Conservation (phyloP, 2,329 filamentous ascomycete genomes). For the Fusarium decemcellulare region DNA sequence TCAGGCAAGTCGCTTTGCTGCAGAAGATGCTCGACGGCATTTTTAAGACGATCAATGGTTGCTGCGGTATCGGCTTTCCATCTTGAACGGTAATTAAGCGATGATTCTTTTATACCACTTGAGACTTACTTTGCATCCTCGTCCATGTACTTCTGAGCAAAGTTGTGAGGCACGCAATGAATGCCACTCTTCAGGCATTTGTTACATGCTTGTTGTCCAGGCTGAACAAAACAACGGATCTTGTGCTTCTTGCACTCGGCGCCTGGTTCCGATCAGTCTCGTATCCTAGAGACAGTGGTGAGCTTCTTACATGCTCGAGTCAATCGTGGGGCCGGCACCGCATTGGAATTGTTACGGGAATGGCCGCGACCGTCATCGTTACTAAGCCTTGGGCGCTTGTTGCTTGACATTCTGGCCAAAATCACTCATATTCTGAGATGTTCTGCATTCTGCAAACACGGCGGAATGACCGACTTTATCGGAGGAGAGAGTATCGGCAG, state of each 20-base stretch:
- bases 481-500: not conserved
- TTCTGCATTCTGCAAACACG: not conserved
- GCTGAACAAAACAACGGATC: slow-evolving; percentile 5
- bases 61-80: not conserved
- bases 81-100: not conserved
- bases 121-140: slow-evolving; percentile 1
- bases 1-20: not conserved
- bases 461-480: not conserved
- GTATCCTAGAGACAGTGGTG: not conserved
- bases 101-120: too few species aligned
- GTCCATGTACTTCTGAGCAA: slow-evolving; percentile 9
- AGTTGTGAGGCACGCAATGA: not conserved
- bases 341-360: not conserved
- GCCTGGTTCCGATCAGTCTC: not conserved
- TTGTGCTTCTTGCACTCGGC: slow-evolving; percentile 8
- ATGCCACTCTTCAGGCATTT: slow-evolving; percentile 3
- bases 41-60: not conserved
- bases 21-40: not conserved
- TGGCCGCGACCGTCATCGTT: not conserved
- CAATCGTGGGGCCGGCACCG: not conserved
- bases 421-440: not conserved
- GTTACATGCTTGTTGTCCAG: not conserved
- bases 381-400: not conserved
- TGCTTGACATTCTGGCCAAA: not conserved
- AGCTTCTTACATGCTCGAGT: not conserved